These are phyloP conservation scores for Elongisporangium anandrum DNA, from an alignment of 352 stramenopile genomes.

Conservation along the genomic window DNA sequence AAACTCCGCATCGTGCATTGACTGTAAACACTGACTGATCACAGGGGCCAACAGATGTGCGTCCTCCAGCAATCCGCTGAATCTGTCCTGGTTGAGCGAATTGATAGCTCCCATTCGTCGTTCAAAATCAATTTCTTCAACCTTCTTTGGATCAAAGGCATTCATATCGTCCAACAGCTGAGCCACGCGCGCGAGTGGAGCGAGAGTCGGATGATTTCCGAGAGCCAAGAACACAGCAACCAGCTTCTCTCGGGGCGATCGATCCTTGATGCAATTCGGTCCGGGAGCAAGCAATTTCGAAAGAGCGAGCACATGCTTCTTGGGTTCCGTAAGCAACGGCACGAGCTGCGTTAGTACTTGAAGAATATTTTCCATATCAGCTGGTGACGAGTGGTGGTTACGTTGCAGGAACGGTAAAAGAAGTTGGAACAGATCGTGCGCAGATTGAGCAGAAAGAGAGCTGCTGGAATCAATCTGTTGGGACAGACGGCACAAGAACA, in stretches of 20 bases:
- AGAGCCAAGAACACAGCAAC: conserved; percentile 69
- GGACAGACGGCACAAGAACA: conserved; percentile 76
- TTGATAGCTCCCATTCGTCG: conserved; percentile 74
- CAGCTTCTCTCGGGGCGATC: conserved; percentile 51
- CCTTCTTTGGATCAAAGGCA: conserved; percentile 69
- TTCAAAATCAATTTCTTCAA: conserved; percentile 85
- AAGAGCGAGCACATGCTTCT: conserved; percentile 72
- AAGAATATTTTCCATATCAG: conserved; percentile 82
- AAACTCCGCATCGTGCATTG: conserved; percentile 82
- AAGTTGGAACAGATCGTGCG: conserved; percentile 81
- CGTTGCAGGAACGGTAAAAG: conserved; percentile 80
- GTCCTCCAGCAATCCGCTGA: conserved; percentile 53
- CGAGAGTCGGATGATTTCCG: conserved; percentile 29
- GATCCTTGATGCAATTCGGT: conserved; percentile 67
- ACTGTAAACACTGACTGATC: conserved; percentile 72
- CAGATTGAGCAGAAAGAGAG: conserved; percentile 15
- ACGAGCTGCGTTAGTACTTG: conserved; percentile 75
- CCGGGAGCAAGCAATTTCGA: conserved; percentile 73
- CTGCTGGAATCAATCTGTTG: conserved; percentile 39
- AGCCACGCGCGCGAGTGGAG: conserved; percentile 32
- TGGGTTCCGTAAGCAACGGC: conserved; percentile 59
- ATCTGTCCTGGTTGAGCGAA: conserved; percentile 52
- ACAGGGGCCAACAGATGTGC: conserved; percentile 71
- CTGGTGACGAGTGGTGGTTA: conserved; percentile 68
- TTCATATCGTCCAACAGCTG: conserved; percentile 59